Conservation (phyloP, 768 basidiomycete species). For the Leccinum imitatum region DNA sequence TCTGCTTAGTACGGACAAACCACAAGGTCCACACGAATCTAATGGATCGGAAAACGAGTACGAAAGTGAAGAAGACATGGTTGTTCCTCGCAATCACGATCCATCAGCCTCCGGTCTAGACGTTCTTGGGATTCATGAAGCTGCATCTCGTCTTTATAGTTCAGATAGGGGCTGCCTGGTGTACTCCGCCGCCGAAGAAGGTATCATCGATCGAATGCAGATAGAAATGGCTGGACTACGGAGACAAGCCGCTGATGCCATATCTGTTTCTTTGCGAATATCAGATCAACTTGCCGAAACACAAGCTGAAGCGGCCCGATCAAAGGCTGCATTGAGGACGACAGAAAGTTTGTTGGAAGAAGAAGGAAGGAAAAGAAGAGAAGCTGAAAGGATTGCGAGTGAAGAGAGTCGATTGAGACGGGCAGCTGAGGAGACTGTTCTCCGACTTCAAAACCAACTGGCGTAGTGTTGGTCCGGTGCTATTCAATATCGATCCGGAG, state of each 20-base stretch:
- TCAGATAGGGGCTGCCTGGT: constrained; percentile 30
- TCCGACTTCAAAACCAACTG: constrained; percentile 33
- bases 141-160: constrained; percentile 43
- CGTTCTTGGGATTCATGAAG: constrained; percentile 33
- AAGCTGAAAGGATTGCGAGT: constrained; percentile 53
- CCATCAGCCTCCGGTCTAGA: constrained; percentile 40
- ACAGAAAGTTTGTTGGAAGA: constrained; percentile 61
- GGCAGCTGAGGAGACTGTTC: constrained; percentile 51
- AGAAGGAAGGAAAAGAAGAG: constrained; percentile 55
- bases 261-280: constrained; percentile 60
- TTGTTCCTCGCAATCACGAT: constrained; percentile 45
- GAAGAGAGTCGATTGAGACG: constrained; percentile 48
- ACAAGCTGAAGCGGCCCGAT: constrained; percentile 57
- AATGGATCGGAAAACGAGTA: constrained; percentile 50
- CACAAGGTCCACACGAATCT: constrained; percentile 40
- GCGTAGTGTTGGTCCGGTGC: background rate
- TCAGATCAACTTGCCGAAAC: constrained; percentile 70
- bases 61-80: constrained; percentile 69
- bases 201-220: constrained; percentile 59
- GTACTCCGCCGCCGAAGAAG: constrained; percentile 37
- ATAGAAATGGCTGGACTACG: constrained; percentile 64
- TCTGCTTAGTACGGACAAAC: constrained; percentile 33
- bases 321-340: constrained; percentile 52
- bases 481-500: constrained; percentile 1
- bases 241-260: constrained; percentile 66